These are phyloP conservation scores for Trypanosoma melophagium DNA, from an alignment of 208 protist species.

Conservation along the genomic window DNA sequence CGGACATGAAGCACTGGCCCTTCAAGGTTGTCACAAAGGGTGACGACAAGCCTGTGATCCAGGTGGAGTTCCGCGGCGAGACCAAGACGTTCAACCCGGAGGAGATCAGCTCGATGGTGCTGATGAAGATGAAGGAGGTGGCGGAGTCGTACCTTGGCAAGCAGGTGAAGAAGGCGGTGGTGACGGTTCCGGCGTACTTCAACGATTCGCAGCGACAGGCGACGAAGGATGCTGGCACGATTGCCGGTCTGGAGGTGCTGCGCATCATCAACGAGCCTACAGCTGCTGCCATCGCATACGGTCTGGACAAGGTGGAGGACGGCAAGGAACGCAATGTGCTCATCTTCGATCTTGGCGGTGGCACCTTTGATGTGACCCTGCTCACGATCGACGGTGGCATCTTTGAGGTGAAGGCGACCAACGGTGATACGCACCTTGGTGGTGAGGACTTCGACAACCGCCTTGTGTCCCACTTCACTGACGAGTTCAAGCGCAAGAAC, in stretches of 20 bases:
- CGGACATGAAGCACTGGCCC: slow-evolving; percentile 93
- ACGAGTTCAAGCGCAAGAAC: slow-evolving; percentile 94
- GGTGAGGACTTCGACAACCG: slow-evolving; percentile 92
- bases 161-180: slow-evolving; percentile 93
- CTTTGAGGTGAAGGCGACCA: slow-evolving; percentile 98
- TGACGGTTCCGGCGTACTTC: slow-evolving; percentile 98
- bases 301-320: slow-evolving; percentile 89
- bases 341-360: slow-evolving; percentile 96
- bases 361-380: slow-evolving; percentile 97
- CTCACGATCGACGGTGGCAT: slow-evolving; percentile 97
- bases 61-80: slow-evolving; percentile 67
- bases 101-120: slow-evolving; percentile 96
- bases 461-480: slow-evolving; percentile 96
- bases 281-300: slow-evolving; percentile 97
- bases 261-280: slow-evolving; percentile 99
- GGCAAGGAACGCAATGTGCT: slow-evolving; percentile 75
- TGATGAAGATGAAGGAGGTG: slow-evolving; percentile 93
- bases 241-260: slow-evolving; percentile 94
- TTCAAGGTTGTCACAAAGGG: slow-evolving; percentile 84
- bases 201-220: slow-evolving; percentile 97
- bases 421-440: slow-evolving; percentile 98
- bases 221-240: slow-evolving; percentile 97
- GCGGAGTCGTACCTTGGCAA: slow-evolving; percentile 96
- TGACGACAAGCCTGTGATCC: slow-evolving; percentile 46
- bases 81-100: slow-evolving; percentile 94